Conservation (phyloP, 768 basidiomycete genomes). For the Kwoniella mangroviensis region DNA sequence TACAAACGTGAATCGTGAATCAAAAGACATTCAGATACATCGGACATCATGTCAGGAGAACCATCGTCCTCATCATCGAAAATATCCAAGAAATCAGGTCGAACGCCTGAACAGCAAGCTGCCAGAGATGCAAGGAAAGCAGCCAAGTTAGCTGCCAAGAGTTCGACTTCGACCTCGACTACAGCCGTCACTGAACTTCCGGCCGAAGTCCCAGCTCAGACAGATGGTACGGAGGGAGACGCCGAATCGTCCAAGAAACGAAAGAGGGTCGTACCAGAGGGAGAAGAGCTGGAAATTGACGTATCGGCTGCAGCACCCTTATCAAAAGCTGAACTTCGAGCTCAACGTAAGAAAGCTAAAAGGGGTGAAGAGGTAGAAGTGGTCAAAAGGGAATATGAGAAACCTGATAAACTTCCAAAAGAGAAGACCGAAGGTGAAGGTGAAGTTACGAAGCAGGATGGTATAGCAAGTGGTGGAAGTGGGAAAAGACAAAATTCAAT, state of each 20-base stretch:
- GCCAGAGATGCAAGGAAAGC: slow-evolving; percentile 40
- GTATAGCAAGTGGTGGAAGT: slow-evolving; percentile 52
- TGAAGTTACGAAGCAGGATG: slow-evolving; percentile 58
- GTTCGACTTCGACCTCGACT: background rate
- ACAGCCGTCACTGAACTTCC: background rate
- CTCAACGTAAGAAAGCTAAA: slow-evolving; percentile 50
- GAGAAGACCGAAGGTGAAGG: slow-evolving; percentile 17
- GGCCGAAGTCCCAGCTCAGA: background rate
- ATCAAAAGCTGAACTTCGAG: slow-evolving; percentile 54
- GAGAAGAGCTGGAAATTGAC: slow-evolving; percentile 51
- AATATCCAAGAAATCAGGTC: slow-evolving; percentile 21
- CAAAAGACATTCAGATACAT: background rate
- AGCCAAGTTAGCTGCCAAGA: slow-evolving; percentile 27
- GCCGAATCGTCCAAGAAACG: slow-evolving; percentile 18
- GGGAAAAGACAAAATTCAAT: slow-evolving; percentile 78
- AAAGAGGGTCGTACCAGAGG: slow-evolving; percentile 26
- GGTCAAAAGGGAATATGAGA: slow-evolving; percentile 61
- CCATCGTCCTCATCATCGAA: slow-evolving; percentile 14
- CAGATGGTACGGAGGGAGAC: slow-evolving; percentile 11
- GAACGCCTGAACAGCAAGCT: slow-evolving; percentile 42
- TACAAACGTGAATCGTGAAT: background rate
- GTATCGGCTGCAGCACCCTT: slow-evolving; percentile 49
- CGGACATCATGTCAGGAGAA: slow-evolving; percentile 25
- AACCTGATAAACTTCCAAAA: slow-evolving; percentile 18
- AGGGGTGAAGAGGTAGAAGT: slow-evolving; percentile 33